phyloP scores from a whole-genome alignment of 1,284 basidiomycete genomes.

The Coniferiporia sulphurascens region DNA sequence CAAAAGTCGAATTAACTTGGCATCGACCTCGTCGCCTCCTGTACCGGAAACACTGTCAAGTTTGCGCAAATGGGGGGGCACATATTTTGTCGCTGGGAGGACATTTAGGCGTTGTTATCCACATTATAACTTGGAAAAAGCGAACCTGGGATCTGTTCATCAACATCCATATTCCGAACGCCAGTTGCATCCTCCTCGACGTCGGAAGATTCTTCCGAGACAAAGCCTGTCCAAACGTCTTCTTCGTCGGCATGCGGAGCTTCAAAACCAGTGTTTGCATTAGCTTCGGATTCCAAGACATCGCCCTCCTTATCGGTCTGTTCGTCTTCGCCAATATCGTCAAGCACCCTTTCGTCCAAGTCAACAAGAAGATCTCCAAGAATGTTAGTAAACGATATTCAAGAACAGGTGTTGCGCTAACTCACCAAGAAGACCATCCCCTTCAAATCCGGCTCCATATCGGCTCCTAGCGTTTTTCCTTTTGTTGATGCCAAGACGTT shows the following conservation, averaged over 20 bases:
- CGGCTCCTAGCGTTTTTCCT: constrained; percentile 17
- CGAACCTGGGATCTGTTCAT: not conserved
- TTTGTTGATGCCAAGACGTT: constrained; percentile 13
- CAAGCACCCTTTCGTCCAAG: constrained; percentile 14
- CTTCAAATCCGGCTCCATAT: constrained; percentile 17
- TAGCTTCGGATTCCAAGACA: not conserved
- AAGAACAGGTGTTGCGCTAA: not conserved
- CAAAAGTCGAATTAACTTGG: constrained; percentile 72
- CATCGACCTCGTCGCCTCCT: constrained; percentile 44
- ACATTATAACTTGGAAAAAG: not conserved
- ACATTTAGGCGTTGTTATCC: not conserved
- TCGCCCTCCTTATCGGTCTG: not conserved
- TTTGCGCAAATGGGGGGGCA: constrained; percentile 63
- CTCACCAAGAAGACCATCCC: constrained; percentile 14
- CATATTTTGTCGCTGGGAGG: constrained; percentile 42
- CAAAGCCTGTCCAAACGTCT: constrained; percentile 16
- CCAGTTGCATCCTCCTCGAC: constrained; percentile 1
- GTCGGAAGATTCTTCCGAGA: constrained; percentile 4
- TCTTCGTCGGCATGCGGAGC: not conserved
- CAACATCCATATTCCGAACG: not conserved
- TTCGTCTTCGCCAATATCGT: not conserved
- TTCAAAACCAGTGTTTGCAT: not conserved
- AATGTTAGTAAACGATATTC: not conserved
- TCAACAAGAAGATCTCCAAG: constrained; percentile 13
- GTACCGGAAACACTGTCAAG: constrained; percentile 18